A percentile compares a stretch with the other conserved stretches of the same genome.
Conservation (phyloP, 495 filamentous ascomycete species). For the Penicillium ucsense region DNA sequence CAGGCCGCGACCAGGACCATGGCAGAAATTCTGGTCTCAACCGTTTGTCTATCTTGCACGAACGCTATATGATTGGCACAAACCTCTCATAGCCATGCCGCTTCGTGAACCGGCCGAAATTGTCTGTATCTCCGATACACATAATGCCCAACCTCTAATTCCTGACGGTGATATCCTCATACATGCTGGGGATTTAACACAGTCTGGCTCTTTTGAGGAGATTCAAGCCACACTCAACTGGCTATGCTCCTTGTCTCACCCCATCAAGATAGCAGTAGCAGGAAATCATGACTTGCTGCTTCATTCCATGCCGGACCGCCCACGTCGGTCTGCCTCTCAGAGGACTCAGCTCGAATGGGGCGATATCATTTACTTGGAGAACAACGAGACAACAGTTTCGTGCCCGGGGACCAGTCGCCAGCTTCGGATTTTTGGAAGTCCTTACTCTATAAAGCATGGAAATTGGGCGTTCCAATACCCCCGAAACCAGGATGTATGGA, state of each 20-base stretch:
- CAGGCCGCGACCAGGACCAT: slow-evolving; percentile 9
- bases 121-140: slow-evolving; percentile 66
- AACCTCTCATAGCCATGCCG: slow-evolving; percentile 7
- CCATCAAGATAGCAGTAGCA: slow-evolving; percentile 56
- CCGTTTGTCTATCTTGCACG: slow-evolving; percentile 13
- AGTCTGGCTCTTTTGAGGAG: slow-evolving; percentile 47
- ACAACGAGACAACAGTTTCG: slow-evolving; percentile 30
- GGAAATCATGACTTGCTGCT: slow-evolving; percentile 69
- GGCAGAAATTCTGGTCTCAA: slow-evolving; percentile 8
- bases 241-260: slow-evolving; percentile 49
- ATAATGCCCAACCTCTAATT: slow-evolving; percentile 48
- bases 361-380: slow-evolving; percentile 42
- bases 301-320: slow-evolving; percentile 31
- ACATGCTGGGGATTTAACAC: slow-evolving; percentile 67
- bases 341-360: slow-evolving; percentile 30
- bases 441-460: slow-evolving; percentile 40
- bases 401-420: slow-evolving; percentile 38
- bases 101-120: slow-evolving; percentile 8
- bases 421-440: slow-evolving; percentile 45
- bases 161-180: slow-evolving; percentile 64
- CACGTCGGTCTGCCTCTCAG: slow-evolving; percentile 3
- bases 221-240: slow-evolving; percentile 57
- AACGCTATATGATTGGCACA: slow-evolving; percentile 9
- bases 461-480: slow-evolving; percentile 43
- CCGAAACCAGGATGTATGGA: slow-evolving; percentile 16